Conservation (phyloP, 805 yeast species). For the Saturnispora zaruensis region DNA sequence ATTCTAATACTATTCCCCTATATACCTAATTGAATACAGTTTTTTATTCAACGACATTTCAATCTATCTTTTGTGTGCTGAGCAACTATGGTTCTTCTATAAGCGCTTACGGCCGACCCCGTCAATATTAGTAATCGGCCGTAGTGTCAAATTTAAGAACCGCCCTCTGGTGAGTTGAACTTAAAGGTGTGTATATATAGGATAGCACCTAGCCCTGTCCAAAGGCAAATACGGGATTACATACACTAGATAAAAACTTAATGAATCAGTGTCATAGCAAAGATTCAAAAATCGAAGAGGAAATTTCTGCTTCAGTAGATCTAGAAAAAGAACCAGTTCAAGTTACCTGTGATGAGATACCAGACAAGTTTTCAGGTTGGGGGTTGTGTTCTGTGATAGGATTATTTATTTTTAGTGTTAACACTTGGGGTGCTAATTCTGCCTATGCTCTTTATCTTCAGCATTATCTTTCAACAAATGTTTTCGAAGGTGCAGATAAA, state of each 20-base stretch:
- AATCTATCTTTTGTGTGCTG: not conserved
- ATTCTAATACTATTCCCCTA: not conserved
- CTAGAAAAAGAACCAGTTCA: not conserved
- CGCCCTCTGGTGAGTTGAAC: not conserved
- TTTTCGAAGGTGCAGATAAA: constrained; percentile 46
- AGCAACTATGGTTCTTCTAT: not conserved
- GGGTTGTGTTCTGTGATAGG: constrained; percentile 40
- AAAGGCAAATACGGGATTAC: not conserved
- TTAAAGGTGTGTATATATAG: not conserved
- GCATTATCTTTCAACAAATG: constrained; percentile 41
- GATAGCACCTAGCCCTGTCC: not conserved
- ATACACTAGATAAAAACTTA: not conserved
- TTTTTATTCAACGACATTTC: not conserved
- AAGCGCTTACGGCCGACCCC: not conserved
- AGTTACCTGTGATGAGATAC: constrained; percentile 22
- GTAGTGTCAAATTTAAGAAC: not conserved
- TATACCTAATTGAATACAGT: not conserved
- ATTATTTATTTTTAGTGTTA: constrained; percentile 41
- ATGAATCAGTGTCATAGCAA: not conserved
- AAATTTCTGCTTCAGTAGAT: not conserved
- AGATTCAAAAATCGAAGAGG: not conserved
- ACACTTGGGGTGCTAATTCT: constrained; percentile 68
- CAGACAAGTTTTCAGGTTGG: constrained; percentile 70
- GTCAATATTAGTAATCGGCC: not conserved
- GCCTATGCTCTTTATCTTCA: constrained; percentile 60